These are phyloP conservation scores for Torulaspora microellipsoides DNA, from an alignment of 805 yeast species.

Conservation along the genomic window DNA sequence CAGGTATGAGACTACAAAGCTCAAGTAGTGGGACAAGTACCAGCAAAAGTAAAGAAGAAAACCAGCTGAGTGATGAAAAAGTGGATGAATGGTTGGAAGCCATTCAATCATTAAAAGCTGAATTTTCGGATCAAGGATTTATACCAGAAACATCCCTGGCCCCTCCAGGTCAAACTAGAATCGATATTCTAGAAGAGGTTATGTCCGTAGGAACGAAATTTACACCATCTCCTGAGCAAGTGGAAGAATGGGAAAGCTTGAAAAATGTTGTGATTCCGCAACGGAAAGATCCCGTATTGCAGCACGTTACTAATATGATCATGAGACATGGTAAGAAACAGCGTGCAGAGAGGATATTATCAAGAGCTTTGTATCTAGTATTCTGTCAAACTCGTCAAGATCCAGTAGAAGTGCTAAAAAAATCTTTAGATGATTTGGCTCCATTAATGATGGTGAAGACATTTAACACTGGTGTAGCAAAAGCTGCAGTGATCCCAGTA, in stretches of 20 bases:
- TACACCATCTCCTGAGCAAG: slow-evolving; percentile 62
- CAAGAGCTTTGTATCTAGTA: slow-evolving; percentile 72
- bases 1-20: slow-evolving; percentile 10
- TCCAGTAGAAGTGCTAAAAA: slow-evolving; percentile 72
- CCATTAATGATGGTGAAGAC: slow-evolving; percentile 79
- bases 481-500: slow-evolving; percentile 71
- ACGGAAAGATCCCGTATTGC: slow-evolving; percentile 63
- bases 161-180: slow-evolving; percentile 37
- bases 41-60: background rate
- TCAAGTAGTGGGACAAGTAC: background rate
- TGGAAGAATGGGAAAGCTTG: slow-evolving; percentile 49
- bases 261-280: slow-evolving; percentile 54
- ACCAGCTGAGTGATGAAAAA: slow-evolving; percentile 28
- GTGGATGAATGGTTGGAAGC: slow-evolving; percentile 42
- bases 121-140: slow-evolving; percentile 37
- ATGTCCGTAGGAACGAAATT: slow-evolving; percentile 31
- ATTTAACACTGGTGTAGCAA: slow-evolving; percentile 80
- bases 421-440: slow-evolving; percentile 72
- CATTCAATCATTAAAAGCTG: slow-evolving; percentile 36
- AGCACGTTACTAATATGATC: slow-evolving; percentile 75
- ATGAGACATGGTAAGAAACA: slow-evolving; percentile 92
- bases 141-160: slow-evolving; percentile 40
- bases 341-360: slow-evolving; percentile 65
- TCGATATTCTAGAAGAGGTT: slow-evolving; percentile 34
- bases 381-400: slow-evolving; percentile 59